phyloP scores from a whole-genome alignment of 805 yeast genomes.

The Yamadazyma phyllophila region DNA sequence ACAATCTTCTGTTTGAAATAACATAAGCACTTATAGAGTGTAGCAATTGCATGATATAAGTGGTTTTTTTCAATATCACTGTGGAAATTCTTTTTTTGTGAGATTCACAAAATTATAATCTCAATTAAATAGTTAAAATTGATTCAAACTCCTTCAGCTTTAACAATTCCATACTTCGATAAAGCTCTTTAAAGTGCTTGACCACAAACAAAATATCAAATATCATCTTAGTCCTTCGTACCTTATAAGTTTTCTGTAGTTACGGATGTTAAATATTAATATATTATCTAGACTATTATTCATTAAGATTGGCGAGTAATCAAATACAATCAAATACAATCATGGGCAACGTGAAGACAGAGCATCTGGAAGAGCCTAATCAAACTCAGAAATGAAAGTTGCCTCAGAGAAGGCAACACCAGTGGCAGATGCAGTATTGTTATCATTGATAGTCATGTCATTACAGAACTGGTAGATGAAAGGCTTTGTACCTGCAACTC shows the following conservation, averaged over 20 bases:
- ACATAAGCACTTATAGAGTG: no score
- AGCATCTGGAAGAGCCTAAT: constrained; percentile 2
- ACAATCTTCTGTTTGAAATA: no score
- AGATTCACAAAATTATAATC: not conserved
- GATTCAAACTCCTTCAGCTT: not conserved
- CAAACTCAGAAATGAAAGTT: constrained; percentile 61
- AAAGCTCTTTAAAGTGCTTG: no score
- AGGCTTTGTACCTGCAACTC: constrained; percentile 96
- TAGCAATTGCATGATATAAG: no score
- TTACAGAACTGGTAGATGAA: constrained; percentile 90
- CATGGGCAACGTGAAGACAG: not conserved
- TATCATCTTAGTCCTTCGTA: no score
- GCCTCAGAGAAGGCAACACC: constrained; percentile 78
- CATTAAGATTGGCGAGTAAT: not conserved
- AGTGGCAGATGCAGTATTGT: constrained; percentile 45
- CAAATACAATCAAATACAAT: constrained; percentile 7
- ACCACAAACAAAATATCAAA: no score
- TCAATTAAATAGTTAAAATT: no score
- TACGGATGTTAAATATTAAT: not conserved
- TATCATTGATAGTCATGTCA: constrained; percentile 48
- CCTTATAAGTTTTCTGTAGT: no score
- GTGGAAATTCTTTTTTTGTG: no score
- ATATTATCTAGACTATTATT: constrained; percentile 1
- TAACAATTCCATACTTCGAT: no score
- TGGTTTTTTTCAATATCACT: no score